Conservation (phyloP, 1,139 yeast genomes). For the Pichia sp. region DNA sequence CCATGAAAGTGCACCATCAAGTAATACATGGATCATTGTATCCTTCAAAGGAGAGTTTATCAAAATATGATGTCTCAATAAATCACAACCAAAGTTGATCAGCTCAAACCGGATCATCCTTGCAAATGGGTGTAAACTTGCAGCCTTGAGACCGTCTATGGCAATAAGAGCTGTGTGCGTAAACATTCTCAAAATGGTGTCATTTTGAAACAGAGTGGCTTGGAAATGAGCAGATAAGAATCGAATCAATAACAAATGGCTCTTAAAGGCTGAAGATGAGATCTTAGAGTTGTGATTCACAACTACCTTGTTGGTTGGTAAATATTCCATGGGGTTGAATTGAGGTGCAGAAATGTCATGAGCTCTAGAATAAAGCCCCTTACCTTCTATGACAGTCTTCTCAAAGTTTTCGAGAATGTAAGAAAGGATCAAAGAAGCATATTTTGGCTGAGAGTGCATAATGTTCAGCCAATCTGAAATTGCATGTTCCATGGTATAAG, state of each 20-base stretch:
- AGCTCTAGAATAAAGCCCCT: slow-evolving; percentile 61
- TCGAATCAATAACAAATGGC: slow-evolving; percentile 64
- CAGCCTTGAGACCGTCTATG: slow-evolving; percentile 45
- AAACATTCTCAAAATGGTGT: slow-evolving; percentile 61
- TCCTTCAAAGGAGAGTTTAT: slow-evolving; percentile 40
- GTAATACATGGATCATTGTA: slow-evolving; percentile 42
- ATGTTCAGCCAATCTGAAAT: slow-evolving; percentile 76
- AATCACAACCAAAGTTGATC: slow-evolving; percentile 58
- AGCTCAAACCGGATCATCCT: slow-evolving; percentile 70
- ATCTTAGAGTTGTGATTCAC: slow-evolving; percentile 46
- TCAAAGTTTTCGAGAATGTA: slow-evolving; percentile 71
- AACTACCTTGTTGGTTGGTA: slow-evolving; percentile 68
- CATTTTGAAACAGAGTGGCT: slow-evolving; percentile 69
- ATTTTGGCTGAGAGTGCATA: slow-evolving; percentile 56
- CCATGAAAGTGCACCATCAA: slow-evolving; percentile 74
- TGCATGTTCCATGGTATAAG: slow-evolving; percentile 57
- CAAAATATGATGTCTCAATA: slow-evolving; percentile 49
- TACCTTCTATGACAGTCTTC: slow-evolving; percentile 46
- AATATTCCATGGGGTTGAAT: slow-evolving; percentile 74
- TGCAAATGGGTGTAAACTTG: slow-evolving; percentile 79
- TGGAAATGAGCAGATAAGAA: slow-evolving; percentile 78
- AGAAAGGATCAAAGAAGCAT: slow-evolving; percentile 56
- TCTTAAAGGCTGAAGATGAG: slow-evolving; percentile 51
- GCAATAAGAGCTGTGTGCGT: slow-evolving; percentile 58
- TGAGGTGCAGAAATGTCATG: slow-evolving; percentile 60